Evolutionary conservation across 179 eudicot species (phyloP).

Genomic region (Nepenthes alata): DNA sequence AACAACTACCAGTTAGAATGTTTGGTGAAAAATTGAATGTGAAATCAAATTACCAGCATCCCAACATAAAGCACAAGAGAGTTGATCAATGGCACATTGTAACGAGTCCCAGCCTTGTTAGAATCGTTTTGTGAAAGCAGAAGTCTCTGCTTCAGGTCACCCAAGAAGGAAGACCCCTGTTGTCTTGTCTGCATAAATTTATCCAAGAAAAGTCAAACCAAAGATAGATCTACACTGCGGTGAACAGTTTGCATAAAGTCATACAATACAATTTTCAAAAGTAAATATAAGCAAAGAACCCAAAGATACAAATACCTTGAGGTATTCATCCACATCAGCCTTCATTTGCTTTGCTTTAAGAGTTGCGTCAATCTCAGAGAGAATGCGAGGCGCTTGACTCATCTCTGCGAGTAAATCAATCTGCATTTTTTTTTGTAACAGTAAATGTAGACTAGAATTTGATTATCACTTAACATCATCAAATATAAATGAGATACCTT

Average conservation of each 20-base stretch:
- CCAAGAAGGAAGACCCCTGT: conserved; percentile 52
- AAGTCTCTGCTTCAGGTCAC: conserved; percentile 68
- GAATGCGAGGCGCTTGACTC: conserved; percentile 78
- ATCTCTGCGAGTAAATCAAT: conserved; percentile 87
- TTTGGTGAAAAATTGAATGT: not conserved
- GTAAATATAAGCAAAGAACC: not conserved
- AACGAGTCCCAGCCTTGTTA: conserved; percentile 69
- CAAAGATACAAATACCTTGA: conserved; percentile 40
- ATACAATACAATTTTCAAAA: not conserved
- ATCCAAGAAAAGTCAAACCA: conserved; percentile 4
- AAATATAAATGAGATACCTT: conserved; percentile 32
- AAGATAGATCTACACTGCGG: not conserved
- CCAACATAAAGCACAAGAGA: conserved; percentile 89
- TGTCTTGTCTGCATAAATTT: conserved; percentile 44
- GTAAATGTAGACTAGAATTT: not conserved
- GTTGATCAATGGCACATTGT: conserved; percentile 82
- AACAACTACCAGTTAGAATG: not conserved
- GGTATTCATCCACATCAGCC: conserved; percentile 79
- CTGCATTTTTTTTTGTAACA: conserved; percentile 17
- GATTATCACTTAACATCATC: no score
- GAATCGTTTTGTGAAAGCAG: conserved; percentile 60
- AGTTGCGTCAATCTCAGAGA: conserved; percentile 80
- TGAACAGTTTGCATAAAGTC: not conserved
- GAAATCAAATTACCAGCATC: conserved; percentile 46
- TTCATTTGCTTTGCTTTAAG: conserved; percentile 81